Conservation (phyloP, 202 grass and related monocot genomes). For the Zizania palustris region DNA sequence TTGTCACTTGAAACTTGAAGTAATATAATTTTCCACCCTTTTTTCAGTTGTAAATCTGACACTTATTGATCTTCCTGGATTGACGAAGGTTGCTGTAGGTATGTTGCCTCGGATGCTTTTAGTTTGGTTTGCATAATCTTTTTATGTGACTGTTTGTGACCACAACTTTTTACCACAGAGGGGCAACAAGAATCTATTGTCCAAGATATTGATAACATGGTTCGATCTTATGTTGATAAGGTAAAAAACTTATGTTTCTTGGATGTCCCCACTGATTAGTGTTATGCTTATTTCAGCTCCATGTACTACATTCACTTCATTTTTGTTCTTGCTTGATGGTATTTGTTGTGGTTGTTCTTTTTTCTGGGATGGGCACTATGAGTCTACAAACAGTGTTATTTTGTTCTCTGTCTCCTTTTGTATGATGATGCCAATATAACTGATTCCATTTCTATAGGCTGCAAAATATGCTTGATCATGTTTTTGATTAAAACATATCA, state of each 20-base stretch:
- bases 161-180: slow-evolving; percentile 57
- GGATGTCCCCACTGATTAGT: slow-evolving; percentile 5
- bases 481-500: no score
- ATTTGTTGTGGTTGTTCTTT: not conserved
- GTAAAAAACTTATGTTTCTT: slow-evolving; percentile 50
- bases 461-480: not conserved
- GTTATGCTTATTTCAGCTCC: slow-evolving; percentile 6
- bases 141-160: slow-evolving; percentile 34
- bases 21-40: slow-evolving; percentile 46
- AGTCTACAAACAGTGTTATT: slow-evolving; percentile 26
- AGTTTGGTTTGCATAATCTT: slow-evolving; percentile 14
- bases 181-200: slow-evolving; percentile 92
- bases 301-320: slow-evolving; percentile 2
- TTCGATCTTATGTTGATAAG: slow-evolving; percentile 96
- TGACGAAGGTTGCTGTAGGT: slow-evolving; percentile 99
- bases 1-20: slow-evolving; percentile 21
- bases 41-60: slow-evolving; percentile 97
- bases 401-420: not conserved
- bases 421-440: slow-evolving; percentile 3
- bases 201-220: slow-evolving; percentile 99
- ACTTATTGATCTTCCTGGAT: slow-evolving; percentile 96
- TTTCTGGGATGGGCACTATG: not conserved
- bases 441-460: not conserved
- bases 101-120: slow-evolving; percentile 44
- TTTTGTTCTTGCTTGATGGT: slow-evolving; percentile 1